Percentiles rank a stretch among this genome's conserved stretches.
Conservation (phyloP, 192 early-diverging fungal genomes). For the Allomyces macrogynus region DNA sequence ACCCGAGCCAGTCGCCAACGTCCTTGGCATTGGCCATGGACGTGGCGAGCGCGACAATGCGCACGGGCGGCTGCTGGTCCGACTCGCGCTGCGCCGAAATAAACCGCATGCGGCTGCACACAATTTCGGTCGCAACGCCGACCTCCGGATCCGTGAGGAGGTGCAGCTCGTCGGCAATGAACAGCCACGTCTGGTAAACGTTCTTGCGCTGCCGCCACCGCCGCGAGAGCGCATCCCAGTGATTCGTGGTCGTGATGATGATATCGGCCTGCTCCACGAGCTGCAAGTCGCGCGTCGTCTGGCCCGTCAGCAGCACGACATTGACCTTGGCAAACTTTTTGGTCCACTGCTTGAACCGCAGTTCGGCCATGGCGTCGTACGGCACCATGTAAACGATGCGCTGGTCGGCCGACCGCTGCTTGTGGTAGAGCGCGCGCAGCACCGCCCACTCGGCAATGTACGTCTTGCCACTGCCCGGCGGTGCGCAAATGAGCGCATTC, state of each 20-base stretch:
- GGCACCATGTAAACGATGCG: conserved; percentile 84
- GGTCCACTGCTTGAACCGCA: conserved; percentile 62
- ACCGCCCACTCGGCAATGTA: conserved; percentile 88
- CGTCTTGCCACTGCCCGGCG: conserved; percentile 89
- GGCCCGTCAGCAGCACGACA: conserved; percentile 74
- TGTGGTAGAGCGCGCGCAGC: conserved; percentile 47
- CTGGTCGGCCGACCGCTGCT: conserved; percentile 10
- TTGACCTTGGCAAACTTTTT: conserved; percentile 50
- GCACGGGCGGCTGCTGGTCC: conserved; percentile 47
- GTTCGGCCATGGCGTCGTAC: conserved; percentile 60
- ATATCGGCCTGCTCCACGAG: conserved; percentile 80
- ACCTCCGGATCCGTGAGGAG: conserved; percentile 25
- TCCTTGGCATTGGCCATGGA: conserved; percentile 95
- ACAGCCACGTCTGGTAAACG: conserved; percentile 69
- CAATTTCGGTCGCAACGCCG: conserved; percentile 18
- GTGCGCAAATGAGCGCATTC: conserved; percentile 75
- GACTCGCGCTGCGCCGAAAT: conserved; percentile 39
- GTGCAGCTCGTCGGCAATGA: conserved; percentile 89
- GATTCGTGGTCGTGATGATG: conserved; percentile 63
- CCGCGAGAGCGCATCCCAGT: conserved; percentile 89
- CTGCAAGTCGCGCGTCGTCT: conserved; percentile 73
- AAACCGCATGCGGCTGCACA: conserved; percentile 71
- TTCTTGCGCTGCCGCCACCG: conserved; percentile 89
- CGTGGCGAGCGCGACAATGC: conserved; percentile 78
- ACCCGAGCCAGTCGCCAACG: conserved; percentile 92